phyloP scores from a whole-genome alignment of 1,139 yeast genomes.

The Arxiozyma bovina region DNA sequence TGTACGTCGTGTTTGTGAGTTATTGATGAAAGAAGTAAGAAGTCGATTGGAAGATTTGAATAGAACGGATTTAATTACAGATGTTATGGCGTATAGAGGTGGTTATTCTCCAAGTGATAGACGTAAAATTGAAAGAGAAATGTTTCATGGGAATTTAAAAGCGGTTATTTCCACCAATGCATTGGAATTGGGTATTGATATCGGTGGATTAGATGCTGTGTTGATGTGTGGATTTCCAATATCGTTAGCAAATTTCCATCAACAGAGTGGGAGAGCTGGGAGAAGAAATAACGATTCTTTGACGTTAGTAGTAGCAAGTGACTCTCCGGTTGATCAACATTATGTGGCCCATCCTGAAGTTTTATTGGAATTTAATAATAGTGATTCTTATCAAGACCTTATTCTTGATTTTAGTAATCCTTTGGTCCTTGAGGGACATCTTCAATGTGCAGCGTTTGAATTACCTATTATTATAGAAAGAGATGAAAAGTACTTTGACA shows the following conservation, averaged over 20 bases:
- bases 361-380: slow-evolving; percentile 39
- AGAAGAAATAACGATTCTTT: slow-evolving; percentile 67
- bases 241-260: slow-evolving; percentile 79
- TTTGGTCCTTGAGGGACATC: slow-evolving; percentile 63
- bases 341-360: slow-evolving; percentile 64
- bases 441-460: slow-evolving; percentile 93
- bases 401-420: slow-evolving; percentile 45
- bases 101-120: slow-evolving; percentile 86
- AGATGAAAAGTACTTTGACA: slow-evolving; percentile 53
- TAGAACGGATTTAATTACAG: slow-evolving; percentile 42
- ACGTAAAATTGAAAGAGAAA: slow-evolving; percentile 74
- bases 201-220: slow-evolving; percentile 86
- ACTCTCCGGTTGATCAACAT: slow-evolving; percentile 79
- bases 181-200: slow-evolving; percentile 87
- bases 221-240: slow-evolving; percentile 86
- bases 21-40: slow-evolving; percentile 74
- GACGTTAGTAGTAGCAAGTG: slow-evolving; percentile 76
- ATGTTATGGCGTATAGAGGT: slow-evolving; percentile 88
- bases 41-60: slow-evolving; percentile 38
- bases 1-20: slow-evolving; percentile 76
- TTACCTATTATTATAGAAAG: slow-evolving; percentile 46
- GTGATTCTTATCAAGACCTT: slow-evolving; percentile 40
- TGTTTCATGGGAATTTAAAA: slow-evolving; percentile 76
- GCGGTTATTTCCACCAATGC: slow-evolving; percentile 96
- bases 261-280: slow-evolving; percentile 96